Conservation (phyloP, 1,284 basidiomycete species). For the Wallemia mellicola region DNA sequence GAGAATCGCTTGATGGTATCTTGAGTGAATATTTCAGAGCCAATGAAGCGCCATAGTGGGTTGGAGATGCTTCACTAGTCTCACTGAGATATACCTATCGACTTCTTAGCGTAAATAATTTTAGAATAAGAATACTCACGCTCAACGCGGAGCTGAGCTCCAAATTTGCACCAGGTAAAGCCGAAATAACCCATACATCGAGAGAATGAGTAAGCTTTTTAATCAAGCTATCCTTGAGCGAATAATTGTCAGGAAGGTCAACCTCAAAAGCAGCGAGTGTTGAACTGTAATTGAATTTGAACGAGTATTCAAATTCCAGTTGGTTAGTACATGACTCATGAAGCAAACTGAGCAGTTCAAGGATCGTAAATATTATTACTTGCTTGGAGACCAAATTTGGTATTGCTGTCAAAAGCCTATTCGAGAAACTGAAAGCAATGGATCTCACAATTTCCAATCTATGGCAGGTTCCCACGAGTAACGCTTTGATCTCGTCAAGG, state of each 20-base stretch:
- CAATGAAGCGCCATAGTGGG: constrained; percentile 35
- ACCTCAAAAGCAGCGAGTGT: constrained; percentile 15
- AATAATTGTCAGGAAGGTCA: constrained; percentile 62
- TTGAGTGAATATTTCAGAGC: constrained; percentile 56
- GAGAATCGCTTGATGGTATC: constrained; percentile 20
- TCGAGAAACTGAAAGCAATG: constrained; percentile 50
- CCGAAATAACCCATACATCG: constrained; percentile 52
- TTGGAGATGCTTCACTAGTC: constrained; percentile 30
- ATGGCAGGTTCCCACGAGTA: constrained; percentile 58
- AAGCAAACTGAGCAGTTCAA: constrained; percentile 72
- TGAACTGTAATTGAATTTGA: neutral
- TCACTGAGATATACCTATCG: constrained; percentile 47
- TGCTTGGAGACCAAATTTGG: constrained; percentile 80
- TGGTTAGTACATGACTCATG: constrained; percentile 70
- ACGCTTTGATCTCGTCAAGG: constrained; percentile 37
- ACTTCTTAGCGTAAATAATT: constrained; percentile 19
- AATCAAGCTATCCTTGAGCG: constrained; percentile 55
- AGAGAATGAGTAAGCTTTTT: constrained; percentile 40
- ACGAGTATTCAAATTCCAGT: constrained; percentile 36
- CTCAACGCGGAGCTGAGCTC: neutral
- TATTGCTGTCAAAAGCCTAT: constrained; percentile 66
- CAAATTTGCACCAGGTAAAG: neutral
- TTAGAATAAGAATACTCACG: neutral
- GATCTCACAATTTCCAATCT: constrained; percentile 50
- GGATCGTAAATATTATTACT: constrained; percentile 53